Base-by-base conservation (phyloP, 768 basidiomycete genomes). In the Collybia sordida region DNA sequence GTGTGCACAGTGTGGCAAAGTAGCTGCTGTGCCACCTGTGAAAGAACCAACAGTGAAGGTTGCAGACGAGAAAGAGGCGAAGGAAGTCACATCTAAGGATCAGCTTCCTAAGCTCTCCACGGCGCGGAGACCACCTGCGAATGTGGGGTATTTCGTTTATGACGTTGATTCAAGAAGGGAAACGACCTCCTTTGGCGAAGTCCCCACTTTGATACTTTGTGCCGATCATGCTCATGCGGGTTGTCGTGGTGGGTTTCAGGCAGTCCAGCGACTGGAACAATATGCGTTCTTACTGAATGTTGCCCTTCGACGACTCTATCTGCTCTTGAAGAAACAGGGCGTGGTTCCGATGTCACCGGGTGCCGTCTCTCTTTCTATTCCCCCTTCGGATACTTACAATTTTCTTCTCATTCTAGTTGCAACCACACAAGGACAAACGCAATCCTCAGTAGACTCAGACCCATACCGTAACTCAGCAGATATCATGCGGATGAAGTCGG, bases 241-340 rank as follows among this genome's bases (percentile, higher is more conserved):
- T 14, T 90, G 87, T 60, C 74, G 81, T 49, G 62, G 69, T 19
- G 93, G 95, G 9, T 98, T 98, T 69, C 89, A 91, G 62, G 79
- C 90, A 15, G 97, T 97, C 14, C 93, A 95, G 52, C 78, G 96
- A 49, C 71, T 99, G 55, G 97, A 99, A 73, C 97, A 99, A 64
- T 99, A 97, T 66, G 92, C 97, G 2, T 99, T 95, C 76, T 71
- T 99, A 49, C 74, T 99, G 45, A 98, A 98, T 63, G 97, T 98
- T 19, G 97, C 96, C 17, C 75, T 99, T 48, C 78, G 95, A 57
- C 81, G 96, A 61, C 74, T 99, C 46, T 98, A 94, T 68, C 79
- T 91, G 24, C 78, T 90, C 31, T 71, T 92, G 61, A 90, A 89
- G 75, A 89, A 90, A 70, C 84, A 90, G 59, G 94, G 94, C 9